phyloP scores from a whole-genome alignment of 257 asterid genomes.

The Verbascum thapsus region DNA sequence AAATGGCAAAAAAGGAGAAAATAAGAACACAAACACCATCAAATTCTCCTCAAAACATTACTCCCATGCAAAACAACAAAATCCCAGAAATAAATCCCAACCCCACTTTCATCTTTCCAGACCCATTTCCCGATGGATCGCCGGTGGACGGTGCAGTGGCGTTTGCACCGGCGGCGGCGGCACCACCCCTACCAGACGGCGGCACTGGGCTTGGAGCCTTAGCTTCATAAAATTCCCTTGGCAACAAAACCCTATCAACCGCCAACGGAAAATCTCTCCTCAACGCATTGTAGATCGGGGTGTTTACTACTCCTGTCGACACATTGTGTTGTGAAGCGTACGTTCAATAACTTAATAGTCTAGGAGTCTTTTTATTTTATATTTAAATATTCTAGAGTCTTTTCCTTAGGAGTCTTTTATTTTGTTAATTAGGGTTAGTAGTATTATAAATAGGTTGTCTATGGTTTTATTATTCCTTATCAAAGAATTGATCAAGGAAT shows the following conservation, averaged over 20 bases:
- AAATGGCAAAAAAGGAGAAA: too few species aligned
- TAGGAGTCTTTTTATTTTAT: too few species aligned
- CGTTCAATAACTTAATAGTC: too few species aligned
- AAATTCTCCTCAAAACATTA: slow-evolving; percentile 21
- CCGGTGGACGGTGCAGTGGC: slow-evolving; percentile 39
- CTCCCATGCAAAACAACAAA: slow-evolving; percentile 39
- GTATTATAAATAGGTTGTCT: too few species aligned
- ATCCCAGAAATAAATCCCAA: slow-evolving; percentile 36
- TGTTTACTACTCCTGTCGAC: slow-evolving; percentile 53
- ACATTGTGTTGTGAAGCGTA: too few species aligned
- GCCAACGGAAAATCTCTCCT: slow-evolving; percentile 64
- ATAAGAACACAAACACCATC: too few species aligned
- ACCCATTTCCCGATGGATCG: slow-evolving; percentile 35
- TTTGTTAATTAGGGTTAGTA: too few species aligned
- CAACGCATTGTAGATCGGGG: slow-evolving; percentile 54
- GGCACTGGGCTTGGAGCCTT: slow-evolving; percentile 49
- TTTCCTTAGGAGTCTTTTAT: too few species aligned
- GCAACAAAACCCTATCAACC: slow-evolving; percentile 67
- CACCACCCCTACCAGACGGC: slow-evolving; percentile 32
- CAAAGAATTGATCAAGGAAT: too few species aligned
- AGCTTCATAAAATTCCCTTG: slow-evolving; percentile 47
- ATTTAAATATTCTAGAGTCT: too few species aligned
- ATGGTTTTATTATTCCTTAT: too few species aligned
- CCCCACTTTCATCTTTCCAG: slow-evolving; percentile 41
- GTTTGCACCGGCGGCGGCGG: slow-evolving; percentile 4